Conservation (phyloP, 257 asterid genomes). For the Primulina eburnea region DNA sequence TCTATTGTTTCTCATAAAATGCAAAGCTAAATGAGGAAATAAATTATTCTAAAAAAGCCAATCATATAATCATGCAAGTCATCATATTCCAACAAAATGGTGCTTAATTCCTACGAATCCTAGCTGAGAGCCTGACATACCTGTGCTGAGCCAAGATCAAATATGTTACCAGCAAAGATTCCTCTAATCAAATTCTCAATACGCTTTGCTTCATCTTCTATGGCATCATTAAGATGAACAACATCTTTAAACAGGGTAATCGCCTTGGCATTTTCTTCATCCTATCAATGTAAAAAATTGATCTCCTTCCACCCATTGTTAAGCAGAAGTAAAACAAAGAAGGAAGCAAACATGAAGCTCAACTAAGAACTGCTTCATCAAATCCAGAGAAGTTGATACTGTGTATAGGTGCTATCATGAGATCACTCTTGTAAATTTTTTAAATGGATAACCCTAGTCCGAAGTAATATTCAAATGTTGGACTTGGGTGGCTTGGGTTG, state of each 20-base stretch:
- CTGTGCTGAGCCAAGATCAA: constrained; percentile 99
- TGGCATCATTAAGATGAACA: constrained; percentile 67
- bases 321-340: constrained; percentile 7
- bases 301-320: constrained; percentile 16
- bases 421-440: not conserved
- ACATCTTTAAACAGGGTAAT: constrained; percentile 78
- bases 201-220: constrained; percentile 64
- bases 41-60: no score
- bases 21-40: not conserved
- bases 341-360: not conserved
- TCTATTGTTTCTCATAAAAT: not conserved
- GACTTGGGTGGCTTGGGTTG: no score
- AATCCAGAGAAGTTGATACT: constrained; percentile 4
- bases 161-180: constrained; percentile 93
- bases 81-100: constrained; percentile 3
- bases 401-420: constrained; percentile 8
- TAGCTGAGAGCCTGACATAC: constrained; percentile 33
- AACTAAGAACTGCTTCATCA: constrained; percentile 9
- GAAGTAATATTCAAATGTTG: not conserved
- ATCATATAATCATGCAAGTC: not conserved
- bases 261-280: constrained; percentile 93
- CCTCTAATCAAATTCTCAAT: constrained; percentile 79
- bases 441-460: not conserved
- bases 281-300: constrained; percentile 36
- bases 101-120: constrained; percentile 11